These are phyloP conservation scores for Penicillium antarcticum DNA, from an alignment of 495 filamentous ascomycete genomes.

Conservation along the genomic window DNA sequence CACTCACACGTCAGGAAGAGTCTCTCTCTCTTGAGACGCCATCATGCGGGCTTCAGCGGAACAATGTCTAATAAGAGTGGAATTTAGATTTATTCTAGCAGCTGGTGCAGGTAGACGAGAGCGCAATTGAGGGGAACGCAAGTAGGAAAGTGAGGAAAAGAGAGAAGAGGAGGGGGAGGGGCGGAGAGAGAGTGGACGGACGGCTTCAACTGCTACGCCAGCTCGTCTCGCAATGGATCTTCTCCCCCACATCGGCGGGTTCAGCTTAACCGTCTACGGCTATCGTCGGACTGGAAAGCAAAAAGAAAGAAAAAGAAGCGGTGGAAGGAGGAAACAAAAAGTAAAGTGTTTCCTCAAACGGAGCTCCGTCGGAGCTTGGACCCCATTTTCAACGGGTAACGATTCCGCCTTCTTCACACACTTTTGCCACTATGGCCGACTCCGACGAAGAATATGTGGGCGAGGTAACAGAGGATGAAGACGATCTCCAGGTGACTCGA, in stretches of 20 bases:
- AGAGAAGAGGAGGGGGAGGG: slow-evolving; percentile 26
- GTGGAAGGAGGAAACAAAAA: neutral
- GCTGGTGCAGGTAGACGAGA: slow-evolving; percentile 16
- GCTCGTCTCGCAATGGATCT: slow-evolving; percentile 31
- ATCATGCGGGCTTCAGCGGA: slow-evolving; percentile 43
- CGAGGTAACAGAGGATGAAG: slow-evolving; percentile 78
- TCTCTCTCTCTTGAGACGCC: slow-evolving; percentile 48
- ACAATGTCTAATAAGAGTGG: slow-evolving; percentile 25
- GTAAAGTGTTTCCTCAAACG: slow-evolving; percentile 5
- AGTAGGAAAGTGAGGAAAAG: slow-evolving; percentile 23
- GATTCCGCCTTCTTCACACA: neutral
- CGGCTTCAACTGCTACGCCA: slow-evolving; percentile 21
- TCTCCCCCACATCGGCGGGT: slow-evolving; percentile 39
- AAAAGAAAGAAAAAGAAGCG: neutral
- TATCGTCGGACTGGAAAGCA: slow-evolving; percentile 18
- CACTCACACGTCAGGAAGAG: slow-evolving; percentile 50
- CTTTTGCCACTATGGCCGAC: slow-evolving; percentile 34
- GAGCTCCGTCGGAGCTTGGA: slow-evolving; percentile 51
- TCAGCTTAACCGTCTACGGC: slow-evolving; percentile 19
- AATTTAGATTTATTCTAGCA: slow-evolving; percentile 10
- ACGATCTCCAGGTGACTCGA: slow-evolving; percentile 58
- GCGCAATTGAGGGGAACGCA: slow-evolving; percentile 21
- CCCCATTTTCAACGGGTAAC: slow-evolving; percentile 57
- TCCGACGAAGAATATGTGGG: slow-evolving; percentile 85
- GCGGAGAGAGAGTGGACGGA: slow-evolving; percentile 25